phyloP scores from a whole-genome alignment of 2,329 filamentous ascomycete species.

The Cladosporium oxysporum region DNA sequence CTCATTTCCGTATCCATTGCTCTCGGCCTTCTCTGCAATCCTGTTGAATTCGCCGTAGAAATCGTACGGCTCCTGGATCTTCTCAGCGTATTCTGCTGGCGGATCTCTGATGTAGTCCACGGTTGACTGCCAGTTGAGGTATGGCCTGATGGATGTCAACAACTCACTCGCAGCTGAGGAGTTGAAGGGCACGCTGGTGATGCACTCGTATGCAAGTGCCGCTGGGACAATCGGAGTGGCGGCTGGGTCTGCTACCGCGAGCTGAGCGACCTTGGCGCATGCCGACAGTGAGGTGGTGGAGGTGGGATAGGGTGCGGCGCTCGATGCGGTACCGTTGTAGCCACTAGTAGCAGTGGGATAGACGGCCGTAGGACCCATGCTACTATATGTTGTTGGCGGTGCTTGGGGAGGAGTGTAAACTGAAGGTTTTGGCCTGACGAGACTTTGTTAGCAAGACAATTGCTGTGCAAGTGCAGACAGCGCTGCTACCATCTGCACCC shows the following conservation, averaged over 20 bases:
- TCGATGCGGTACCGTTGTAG: constrained; percentile 12
- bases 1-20: constrained; percentile 42
- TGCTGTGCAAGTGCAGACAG: not conserved
- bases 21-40: constrained; percentile 43
- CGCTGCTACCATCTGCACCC: not conserved
- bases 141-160: constrained; percentile 47
- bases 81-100: constrained; percentile 48
- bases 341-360: constrained; percentile 5
- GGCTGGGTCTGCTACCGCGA: constrained; percentile 27
- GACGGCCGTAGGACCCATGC: not conserved
- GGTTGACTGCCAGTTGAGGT: constrained; percentile 50
- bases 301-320: constrained; percentile 14
- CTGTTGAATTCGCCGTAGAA: constrained; percentile 42
- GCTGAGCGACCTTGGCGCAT: constrained; percentile 32
- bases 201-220: constrained; percentile 48
- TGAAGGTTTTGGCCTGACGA: constrained; percentile 20
- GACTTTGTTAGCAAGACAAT: not conserved
- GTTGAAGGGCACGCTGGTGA: constrained; percentile 50
- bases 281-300: constrained; percentile 16
- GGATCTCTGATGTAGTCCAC: constrained; percentile 48
- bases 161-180: constrained; percentile 42
- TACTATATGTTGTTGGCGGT: constrained; percentile 6
- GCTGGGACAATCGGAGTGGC: constrained; percentile 45
- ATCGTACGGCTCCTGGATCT: constrained; percentile 47
- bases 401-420: constrained; percentile 21